Evolutionary conservation across 73 alveolate species (phyloP).

Genomic region (Tetrahymena thermophila): DNA sequence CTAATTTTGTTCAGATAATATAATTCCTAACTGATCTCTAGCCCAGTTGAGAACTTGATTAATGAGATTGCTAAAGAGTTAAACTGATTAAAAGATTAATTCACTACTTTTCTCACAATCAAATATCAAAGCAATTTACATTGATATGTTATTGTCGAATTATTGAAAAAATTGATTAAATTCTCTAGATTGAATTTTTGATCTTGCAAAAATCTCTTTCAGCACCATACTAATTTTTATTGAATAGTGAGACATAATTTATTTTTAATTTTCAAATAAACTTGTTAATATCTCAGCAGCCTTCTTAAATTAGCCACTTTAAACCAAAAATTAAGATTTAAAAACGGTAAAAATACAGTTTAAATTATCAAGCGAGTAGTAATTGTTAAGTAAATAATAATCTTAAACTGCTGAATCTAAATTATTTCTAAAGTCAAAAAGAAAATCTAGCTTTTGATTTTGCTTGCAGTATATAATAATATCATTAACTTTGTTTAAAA

Average conservation of each 20-base stretch:
- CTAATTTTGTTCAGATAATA: not conserved
- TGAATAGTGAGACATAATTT: not conserved
- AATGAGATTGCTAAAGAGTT: not conserved
- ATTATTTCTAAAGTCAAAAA: not conserved
- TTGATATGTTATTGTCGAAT: not conserved
- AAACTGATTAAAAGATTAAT: not conserved
- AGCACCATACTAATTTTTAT: not conserved
- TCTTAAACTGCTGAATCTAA: not conserved
- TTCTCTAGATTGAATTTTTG: not conserved
- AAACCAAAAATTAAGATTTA: not conserved
- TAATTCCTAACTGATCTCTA: not conserved
- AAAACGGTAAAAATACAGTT: not conserved
- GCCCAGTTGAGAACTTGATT: not conserved
- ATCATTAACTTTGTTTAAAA: not conserved
- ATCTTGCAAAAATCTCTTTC: not conserved
- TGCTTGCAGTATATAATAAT: not conserved
- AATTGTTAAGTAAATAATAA: not conserved
- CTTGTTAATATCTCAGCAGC: not conserved
- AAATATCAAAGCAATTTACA: not conserved
- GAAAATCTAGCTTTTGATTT: not conserved
- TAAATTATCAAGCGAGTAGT: not conserved
- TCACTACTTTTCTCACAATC: not conserved
- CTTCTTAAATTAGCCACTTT: not conserved
- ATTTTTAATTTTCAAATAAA: not conserved
- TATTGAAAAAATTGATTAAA: not conserved